phyloP scores from a whole-genome alignment of 2,329 filamentous ascomycete species.

The Aureobasidium leucospermi region DNA sequence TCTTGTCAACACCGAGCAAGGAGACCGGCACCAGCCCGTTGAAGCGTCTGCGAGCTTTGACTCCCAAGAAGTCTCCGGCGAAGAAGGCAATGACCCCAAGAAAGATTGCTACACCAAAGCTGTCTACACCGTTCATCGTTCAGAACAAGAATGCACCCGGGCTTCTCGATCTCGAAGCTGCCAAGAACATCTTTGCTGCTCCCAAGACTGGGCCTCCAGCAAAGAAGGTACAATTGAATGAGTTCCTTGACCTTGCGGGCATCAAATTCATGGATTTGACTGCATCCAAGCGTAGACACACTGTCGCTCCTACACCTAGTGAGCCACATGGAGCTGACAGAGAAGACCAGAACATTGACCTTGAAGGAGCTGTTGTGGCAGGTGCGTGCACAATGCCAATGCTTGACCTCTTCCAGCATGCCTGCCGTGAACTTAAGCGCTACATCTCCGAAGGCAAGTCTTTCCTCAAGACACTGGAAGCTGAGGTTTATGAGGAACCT shows the following conservation, averaged over 20 bases:
- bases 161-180: slow-evolving; percentile 16
- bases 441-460: slow-evolving; percentile 90
- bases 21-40: slow-evolving; percentile 37
- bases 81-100: slow-evolving; percentile 34
- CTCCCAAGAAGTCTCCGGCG: slow-evolving; percentile 28
- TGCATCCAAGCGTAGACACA: slow-evolving; percentile 79
- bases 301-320: slow-evolving; percentile 51
- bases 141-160: slow-evolving; percentile 18
- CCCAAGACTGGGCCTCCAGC: slow-evolving; percentile 15
- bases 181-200: slow-evolving; percentile 21
- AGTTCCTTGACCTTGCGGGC: slow-evolving; percentile 90
- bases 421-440: slow-evolving; percentile 89
- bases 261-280: slow-evolving; percentile 98
- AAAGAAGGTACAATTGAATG: slow-evolving; percentile 59
- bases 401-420: slow-evolving; percentile 89
- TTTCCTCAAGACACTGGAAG: slow-evolving; percentile 85
- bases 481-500: slow-evolving; percentile 81
- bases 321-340: slow-evolving; percentile 13
- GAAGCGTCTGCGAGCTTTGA: slow-evolving; percentile 27
- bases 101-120: slow-evolving; percentile 32
- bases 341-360: slow-evolving; percentile 26
- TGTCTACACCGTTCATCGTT: slow-evolving; percentile 15
- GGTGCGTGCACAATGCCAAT: slow-evolving; percentile 88
- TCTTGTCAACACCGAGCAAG: slow-evolving; percentile 43
- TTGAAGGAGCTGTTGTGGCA: slow-evolving; percentile 77